Percentiles rank a stretch among this genome's conserved stretches.
Evolutionary conservation across 2,329 filamentous ascomycete genomes (phyloP).

Genomic region (Neodidymelliopsis sp.): DNA sequence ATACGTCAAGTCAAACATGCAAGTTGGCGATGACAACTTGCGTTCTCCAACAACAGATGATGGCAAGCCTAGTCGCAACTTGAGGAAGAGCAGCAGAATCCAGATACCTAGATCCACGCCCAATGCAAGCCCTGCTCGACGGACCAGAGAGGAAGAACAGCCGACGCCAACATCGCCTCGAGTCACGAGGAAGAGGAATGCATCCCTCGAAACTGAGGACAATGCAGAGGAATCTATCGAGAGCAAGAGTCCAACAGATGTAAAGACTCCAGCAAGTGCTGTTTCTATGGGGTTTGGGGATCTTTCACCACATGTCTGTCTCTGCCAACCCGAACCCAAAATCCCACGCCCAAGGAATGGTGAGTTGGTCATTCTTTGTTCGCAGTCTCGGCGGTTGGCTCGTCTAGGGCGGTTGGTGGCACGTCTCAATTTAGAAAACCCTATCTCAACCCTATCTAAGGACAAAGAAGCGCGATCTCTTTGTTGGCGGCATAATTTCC

Average conservation of each 20-base stretch:
- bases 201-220: conserved; percentile 27
- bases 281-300: conserved; percentile 42
- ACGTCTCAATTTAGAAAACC: conserved; percentile 9
- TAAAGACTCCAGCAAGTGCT: conserved; percentile 32
- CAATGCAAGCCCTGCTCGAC: conserved; percentile 18
- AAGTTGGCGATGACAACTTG: conserved; percentile 26
- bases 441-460: conserved; percentile 9
- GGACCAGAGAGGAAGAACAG: conserved; percentile 28
- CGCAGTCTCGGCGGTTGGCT: conserved; percentile 14
- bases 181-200: conserved; percentile 35
- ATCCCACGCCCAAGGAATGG: conserved; percentile 75
- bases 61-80: conserved; percentile 26
- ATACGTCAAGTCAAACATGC: conserved; percentile 46
- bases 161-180: conserved; percentile 30
- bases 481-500: conserved; percentile 36
- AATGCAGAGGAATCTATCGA: conserved; percentile 24
- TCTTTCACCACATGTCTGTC: conserved; percentile 63
- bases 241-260: conserved; percentile 27
- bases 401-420: conserved; percentile 13
- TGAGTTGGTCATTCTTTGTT: conserved; percentile 55
- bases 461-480: conserved; percentile 39
- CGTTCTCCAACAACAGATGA: conserved; percentile 31
- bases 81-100: conserved; percentile 42
- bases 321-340: conserved; percentile 75
- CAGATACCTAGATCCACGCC: conserved; percentile 35